Evolutionary conservation across 1,284 basidiomycete species (phyloP).

Genomic region (Cutaneotrichosporon mucoides): DNA sequence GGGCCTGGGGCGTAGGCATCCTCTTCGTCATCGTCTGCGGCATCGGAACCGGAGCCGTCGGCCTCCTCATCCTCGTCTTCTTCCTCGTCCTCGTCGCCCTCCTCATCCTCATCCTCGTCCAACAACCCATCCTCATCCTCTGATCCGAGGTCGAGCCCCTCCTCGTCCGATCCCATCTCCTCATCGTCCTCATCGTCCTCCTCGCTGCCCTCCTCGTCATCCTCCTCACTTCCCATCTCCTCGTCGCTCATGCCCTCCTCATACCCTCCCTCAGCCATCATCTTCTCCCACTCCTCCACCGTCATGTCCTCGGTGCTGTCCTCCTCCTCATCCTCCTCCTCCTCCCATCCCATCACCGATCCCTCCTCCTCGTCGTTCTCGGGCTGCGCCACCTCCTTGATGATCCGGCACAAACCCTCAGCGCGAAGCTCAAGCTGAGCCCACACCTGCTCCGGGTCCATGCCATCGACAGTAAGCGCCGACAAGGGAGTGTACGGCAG

Average conservation of each 20-base stretch:
- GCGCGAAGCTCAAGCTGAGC: constrained; percentile 78
- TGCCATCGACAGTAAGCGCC: constrained; percentile 71
- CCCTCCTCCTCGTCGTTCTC: constrained; percentile 36
- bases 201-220: constrained; percentile 1
- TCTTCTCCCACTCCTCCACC: constrained; percentile 37
- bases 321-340: constrained; percentile 27
- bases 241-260: constrained; percentile 26
- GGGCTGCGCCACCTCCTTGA: constrained; percentile 39
- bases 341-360: constrained; percentile 24
- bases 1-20: constrained; percentile 34
- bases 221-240: neutral
- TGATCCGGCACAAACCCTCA: constrained; percentile 50
- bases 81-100: constrained; percentile 18
- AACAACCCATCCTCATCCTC: constrained; percentile 53
- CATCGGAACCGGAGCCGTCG: constrained; percentile 25
- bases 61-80: constrained; percentile 31
- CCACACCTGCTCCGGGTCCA: constrained; percentile 88
- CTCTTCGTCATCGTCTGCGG: constrained; percentile 19
- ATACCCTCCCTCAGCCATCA: constrained; percentile 31
- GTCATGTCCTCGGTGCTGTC: constrained; percentile 39
- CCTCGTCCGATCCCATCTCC: constrained; percentile 35
- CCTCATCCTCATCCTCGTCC: constrained; percentile 37
- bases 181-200: constrained; percentile 25
- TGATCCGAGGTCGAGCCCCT: constrained; percentile 40
- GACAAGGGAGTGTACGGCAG: constrained; percentile 69